These are phyloP conservation scores for Hanseniaspora occidentalis DNA, from an alignment of 805 yeast species.

Conservation along the genomic window DNA sequence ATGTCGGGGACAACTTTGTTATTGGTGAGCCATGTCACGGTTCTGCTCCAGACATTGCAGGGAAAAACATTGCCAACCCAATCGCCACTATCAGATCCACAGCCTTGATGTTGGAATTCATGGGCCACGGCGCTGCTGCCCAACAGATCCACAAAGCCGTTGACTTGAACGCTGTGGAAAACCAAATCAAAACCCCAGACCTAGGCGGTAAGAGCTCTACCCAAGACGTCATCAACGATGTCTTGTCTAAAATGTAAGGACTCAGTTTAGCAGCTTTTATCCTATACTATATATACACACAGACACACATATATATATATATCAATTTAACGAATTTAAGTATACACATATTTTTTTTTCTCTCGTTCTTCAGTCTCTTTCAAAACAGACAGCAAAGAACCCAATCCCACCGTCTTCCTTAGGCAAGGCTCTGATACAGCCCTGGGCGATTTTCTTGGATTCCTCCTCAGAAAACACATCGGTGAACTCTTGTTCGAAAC, in stretches of 20 bases:
- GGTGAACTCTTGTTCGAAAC: slow-evolving; percentile 55
- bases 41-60: slow-evolving; percentile 97
- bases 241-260: slow-evolving; percentile 31
- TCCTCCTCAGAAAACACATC: slow-evolving; percentile 31
- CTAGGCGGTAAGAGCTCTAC: slow-evolving; percentile 86
- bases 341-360: slow-evolving; percentile 2
- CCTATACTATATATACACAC: slow-evolving; percentile 4
- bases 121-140: slow-evolving; percentile 85
- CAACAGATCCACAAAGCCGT: slow-evolving; percentile 88
- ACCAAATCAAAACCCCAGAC: slow-evolving; percentile 75
- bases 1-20: slow-evolving; percentile 91
- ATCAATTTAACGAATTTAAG: too few relatives aligned
- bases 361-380: slow-evolving; percentile 25
- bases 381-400: slow-evolving; percentile 89
- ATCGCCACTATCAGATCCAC: slow-evolving; percentile 97
- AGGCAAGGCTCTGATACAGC: slow-evolving; percentile 78
- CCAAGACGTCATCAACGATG: slow-evolving; percentile 75
- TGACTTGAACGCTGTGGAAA: slow-evolving; percentile 79
- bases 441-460: slow-evolving; percentile 55
- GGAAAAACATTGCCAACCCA: slow-evolving; percentile 89
- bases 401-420: slow-evolving; percentile 97
- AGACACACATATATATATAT: not conserved
- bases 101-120: slow-evolving; percentile 92
- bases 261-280: not conserved
- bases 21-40: slow-evolving; percentile 99